Conservation (phyloP, 1,284 basidiomycete genomes). For the Malassezia vespertilionis region DNA sequence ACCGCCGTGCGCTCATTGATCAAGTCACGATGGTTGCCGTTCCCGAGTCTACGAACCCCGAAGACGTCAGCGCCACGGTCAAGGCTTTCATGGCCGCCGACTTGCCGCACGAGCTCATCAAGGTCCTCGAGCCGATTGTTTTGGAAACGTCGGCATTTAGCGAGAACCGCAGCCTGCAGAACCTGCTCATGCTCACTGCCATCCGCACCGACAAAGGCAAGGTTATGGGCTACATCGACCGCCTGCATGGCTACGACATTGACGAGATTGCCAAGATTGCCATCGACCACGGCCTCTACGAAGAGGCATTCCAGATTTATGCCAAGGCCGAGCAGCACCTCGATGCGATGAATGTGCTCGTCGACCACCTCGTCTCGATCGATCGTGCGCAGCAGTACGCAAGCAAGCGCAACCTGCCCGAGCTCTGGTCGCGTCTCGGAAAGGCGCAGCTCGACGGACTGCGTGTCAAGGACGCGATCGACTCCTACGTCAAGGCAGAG, state of each 20-base stretch:
- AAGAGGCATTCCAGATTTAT: slow-evolving; percentile 67
- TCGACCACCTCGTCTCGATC: slow-evolving; percentile 94
- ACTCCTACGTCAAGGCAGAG: slow-evolving; percentile 97
- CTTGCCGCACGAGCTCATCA: slow-evolving; percentile 91
- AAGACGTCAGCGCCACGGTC: slow-evolving; percentile 96
- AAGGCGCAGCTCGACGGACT: slow-evolving; percentile 99
- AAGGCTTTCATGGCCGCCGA: slow-evolving; percentile 97
- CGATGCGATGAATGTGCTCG: slow-evolving; percentile 88
- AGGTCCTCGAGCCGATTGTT: slow-evolving; percentile 96
- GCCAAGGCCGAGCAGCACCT: slow-evolving; percentile 42
- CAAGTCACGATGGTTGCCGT: slow-evolving; percentile 74
- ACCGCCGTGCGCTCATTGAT: slow-evolving; percentile 87
- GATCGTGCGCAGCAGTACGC: slow-evolving; percentile 94
- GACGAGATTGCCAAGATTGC: slow-evolving; percentile 94
- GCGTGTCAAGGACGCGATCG: slow-evolving; percentile 94
- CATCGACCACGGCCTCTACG: slow-evolving; percentile 86
- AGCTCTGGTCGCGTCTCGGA: slow-evolving; percentile 90
- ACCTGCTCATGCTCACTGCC: slow-evolving; percentile 84
- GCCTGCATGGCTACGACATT: slow-evolving; percentile 86
- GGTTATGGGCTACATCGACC: slow-evolving; percentile 96
- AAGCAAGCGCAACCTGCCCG: slow-evolving; percentile 89
- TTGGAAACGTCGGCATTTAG: slow-evolving; percentile 94
- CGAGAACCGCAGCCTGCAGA: slow-evolving; percentile 62
- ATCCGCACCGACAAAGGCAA: slow-evolving; percentile 97
- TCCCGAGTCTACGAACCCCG: slow-evolving; percentile 93